Conservation (phyloP, 2,329 filamentous ascomycete species). For the Colletotrichum brevisporum region DNA sequence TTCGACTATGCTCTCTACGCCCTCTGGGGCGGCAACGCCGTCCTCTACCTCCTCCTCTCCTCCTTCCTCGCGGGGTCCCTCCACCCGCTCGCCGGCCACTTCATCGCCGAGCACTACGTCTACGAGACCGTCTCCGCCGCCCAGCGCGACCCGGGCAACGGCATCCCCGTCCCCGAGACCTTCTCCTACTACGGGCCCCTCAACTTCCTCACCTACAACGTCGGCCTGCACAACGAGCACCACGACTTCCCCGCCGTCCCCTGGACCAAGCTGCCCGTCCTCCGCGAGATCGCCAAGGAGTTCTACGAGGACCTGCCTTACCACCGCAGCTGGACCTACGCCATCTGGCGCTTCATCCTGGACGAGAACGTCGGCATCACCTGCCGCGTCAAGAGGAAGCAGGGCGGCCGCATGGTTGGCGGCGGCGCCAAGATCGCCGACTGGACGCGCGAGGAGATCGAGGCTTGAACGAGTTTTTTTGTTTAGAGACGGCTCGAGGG, state of each 20-base stretch:
- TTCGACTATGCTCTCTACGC: conserved; percentile 84
- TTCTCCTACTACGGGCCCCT: conserved; percentile 96
- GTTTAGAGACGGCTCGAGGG: neutral
- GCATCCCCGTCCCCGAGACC: conserved; percentile 86
- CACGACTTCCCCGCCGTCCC: conserved; percentile 98
- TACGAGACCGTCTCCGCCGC: conserved; percentile 74
- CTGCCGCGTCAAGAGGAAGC: conserved; percentile 92
- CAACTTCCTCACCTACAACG: conserved; percentile 96
- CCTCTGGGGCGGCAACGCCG: conserved; percentile 71
- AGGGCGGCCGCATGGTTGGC: conserved; percentile 77
- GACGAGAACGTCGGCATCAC: conserved; percentile 91
- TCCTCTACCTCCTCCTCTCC: conserved; percentile 88
- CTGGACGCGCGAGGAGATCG: conserved; percentile 79
- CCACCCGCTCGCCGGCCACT: conserved; percentile 95
- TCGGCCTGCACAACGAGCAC: conserved; percentile 98
- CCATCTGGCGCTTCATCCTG: conserved; percentile 95
- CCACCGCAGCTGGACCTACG: conserved; percentile 91
- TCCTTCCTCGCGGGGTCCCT: conserved; percentile 95
- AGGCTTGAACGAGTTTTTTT: conserved; percentile 63
- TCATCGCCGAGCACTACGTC: conserved; percentile 98
- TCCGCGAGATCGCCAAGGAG: conserved; percentile 86
- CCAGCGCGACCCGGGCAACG: conserved; percentile 70
- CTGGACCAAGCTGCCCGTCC: conserved; percentile 86
- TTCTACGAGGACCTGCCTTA: conserved; percentile 91
- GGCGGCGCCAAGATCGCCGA: conserved; percentile 49